Conservation (phyloP, 106 monocot species). For the Dendrobium chrysotoxum region DNA sequence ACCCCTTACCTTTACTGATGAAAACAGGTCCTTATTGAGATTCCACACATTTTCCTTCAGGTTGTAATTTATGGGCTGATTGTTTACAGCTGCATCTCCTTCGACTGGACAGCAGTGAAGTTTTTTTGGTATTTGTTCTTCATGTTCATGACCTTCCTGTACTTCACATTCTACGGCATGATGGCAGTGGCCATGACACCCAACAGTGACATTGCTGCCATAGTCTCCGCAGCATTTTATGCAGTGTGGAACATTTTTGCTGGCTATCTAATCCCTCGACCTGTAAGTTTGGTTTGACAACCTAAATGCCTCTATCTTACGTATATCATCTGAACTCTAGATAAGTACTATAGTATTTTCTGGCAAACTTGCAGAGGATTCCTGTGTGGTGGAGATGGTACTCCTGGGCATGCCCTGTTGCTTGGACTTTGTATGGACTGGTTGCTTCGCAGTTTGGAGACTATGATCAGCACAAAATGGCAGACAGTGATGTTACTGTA, state of each 20-base stretch:
- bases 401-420: constrained; percentile 21
- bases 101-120: constrained; percentile 7
- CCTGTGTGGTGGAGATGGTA: constrained; percentile 35
- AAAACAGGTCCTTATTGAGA: constrained; percentile 3
- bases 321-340: not conserved
- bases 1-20: not conserved
- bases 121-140: constrained; percentile 13
- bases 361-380: constrained; percentile 16
- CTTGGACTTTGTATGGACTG: constrained; percentile 25
- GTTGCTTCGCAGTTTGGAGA: constrained; percentile 24
- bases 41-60: not conserved
- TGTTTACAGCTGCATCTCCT: constrained; percentile 5
- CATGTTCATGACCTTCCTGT: constrained; percentile 9
- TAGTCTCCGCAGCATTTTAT: constrained; percentile 14
- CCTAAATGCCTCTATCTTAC: not conserved
- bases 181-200: constrained; percentile 15
- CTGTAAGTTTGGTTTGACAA: not conserved
- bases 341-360: not conserved
- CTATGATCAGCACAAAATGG: not conserved
- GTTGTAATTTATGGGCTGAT: constrained; percentile 4
- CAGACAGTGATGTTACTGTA: not conserved
- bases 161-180: constrained; percentile 15
- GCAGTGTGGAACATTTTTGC: constrained; percentile 13
- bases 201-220: constrained; percentile 10
- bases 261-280: constrained; percentile 6